A percentile compares a stretch with the other conserved stretches of the same genome.
Evolutionary conservation across 78 protist genomes (phyloP).

Genomic region (Goniomonas avonlea): DNA sequence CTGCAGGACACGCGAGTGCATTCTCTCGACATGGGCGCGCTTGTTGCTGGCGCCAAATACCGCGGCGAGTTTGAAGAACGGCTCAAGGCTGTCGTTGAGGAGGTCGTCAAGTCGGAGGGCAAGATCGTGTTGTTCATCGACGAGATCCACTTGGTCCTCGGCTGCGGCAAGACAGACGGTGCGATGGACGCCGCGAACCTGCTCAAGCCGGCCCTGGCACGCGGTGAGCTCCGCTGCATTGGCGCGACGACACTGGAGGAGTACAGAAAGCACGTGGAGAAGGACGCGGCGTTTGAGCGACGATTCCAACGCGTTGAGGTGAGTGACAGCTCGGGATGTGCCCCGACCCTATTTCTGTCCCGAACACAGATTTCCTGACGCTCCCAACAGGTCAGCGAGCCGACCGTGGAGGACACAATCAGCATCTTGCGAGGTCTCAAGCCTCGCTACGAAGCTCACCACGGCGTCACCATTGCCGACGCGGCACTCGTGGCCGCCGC

Average conservation of each 20-base stretch:
- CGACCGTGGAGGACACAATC: slow-evolving; percentile 83
- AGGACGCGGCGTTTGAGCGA: slow-evolving; percentile 96
- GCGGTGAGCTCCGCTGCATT: slow-evolving; percentile 94
- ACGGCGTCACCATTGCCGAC: slow-evolving; percentile 71
- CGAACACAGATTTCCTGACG: too few species aligned
- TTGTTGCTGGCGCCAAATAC: slow-evolving; percentile 96
- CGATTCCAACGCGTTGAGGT: slow-evolving; percentile 76
- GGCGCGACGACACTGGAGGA: slow-evolving; percentile 98
- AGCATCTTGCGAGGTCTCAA: slow-evolving; percentile 91
- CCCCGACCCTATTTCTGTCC: too few species aligned
- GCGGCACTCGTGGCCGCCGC: slow-evolving; percentile 91
- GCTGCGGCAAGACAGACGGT: slow-evolving; percentile 93
- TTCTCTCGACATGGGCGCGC: slow-evolving; percentile 91
- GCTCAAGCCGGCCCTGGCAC: slow-evolving; percentile 95
- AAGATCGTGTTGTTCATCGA: slow-evolving; percentile 92
- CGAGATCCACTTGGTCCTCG: slow-evolving; percentile 94
- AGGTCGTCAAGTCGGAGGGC: slow-evolving; percentile 79
- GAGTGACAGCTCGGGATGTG: slow-evolving; percentile 24
- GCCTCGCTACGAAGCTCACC: slow-evolving; percentile 31
- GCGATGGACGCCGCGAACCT: slow-evolving; percentile 98
- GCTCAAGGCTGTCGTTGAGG: slow-evolving; percentile 88
- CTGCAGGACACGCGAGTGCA: slow-evolving; percentile 56
- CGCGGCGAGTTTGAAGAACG: slow-evolving; percentile 98
- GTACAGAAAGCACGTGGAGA: slow-evolving; percentile 90
- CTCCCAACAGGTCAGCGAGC: slow-evolving; percentile 93